phyloP scores from a whole-genome alignment of 2,329 filamentous ascomycete species.

The Allantophomopsis cytisporea region DNA sequence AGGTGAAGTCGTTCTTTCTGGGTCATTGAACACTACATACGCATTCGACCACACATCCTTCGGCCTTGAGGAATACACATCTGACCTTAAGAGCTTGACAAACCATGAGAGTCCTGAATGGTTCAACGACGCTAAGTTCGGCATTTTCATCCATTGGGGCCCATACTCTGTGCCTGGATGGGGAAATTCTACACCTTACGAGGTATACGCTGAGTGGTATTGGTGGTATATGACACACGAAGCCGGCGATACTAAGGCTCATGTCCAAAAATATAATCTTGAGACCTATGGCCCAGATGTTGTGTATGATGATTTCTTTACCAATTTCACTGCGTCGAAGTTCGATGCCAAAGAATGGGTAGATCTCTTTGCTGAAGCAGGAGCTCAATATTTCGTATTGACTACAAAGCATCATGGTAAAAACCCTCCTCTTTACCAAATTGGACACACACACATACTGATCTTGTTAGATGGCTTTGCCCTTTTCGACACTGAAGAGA shows the following conservation, averaged over 20 bases:
- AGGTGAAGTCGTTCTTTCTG: constrained; percentile 7
- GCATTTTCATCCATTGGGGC: constrained; percentile 48
- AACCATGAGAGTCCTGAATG: constrained; percentile 31
- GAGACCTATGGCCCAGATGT: constrained; percentile 33
- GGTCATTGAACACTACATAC: constrained; percentile 1
- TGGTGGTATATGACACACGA: constrained; percentile 28
- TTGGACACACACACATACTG: no score
- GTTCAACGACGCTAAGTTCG: constrained; percentile 39
- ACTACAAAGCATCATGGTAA: constrained; percentile 23
- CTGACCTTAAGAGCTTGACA: constrained; percentile 19
- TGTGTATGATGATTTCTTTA: constrained; percentile 40
- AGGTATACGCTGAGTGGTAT: constrained; percentile 15
- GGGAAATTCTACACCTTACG: constrained; percentile 20
- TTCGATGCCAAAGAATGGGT: constrained; percentile 38
- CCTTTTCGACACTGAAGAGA: no score
- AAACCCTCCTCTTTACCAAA: no score
- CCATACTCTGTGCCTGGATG: constrained; percentile 39
- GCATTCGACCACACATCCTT: constrained; percentile 7
- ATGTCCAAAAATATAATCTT: constrained; percentile 26
- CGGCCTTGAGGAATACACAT: constrained; percentile 19
- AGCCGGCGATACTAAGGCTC: constrained; percentile 8
- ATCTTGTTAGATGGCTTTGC: no score
- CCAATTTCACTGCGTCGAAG: constrained; percentile 31
- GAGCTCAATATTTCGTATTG: constrained; percentile 30
- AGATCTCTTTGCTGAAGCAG: constrained; percentile 33